Evolutionary conservation across 2,329 filamentous ascomycete species (phyloP), one percentile per base, ranked within the genome.

Genomic region (Biscogniauxia marginata): DNA sequence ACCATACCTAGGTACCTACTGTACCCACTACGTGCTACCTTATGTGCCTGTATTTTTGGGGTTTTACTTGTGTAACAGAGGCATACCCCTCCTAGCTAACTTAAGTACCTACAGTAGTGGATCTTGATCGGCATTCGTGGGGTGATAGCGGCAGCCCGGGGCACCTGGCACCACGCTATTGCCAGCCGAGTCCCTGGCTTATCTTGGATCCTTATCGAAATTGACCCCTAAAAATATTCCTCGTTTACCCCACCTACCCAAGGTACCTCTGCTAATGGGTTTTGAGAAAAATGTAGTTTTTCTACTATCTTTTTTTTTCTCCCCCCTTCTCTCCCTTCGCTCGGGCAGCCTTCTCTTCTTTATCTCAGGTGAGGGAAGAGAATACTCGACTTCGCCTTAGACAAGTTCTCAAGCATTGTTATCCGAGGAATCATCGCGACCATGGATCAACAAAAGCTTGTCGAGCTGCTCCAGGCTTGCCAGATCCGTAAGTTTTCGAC

Each of bases 371-470:
- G 13, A 18, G 44, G 44, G 20, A 46, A 21, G 44, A 46, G 3
- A 46, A 19, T 13, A 19, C 44, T 20, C 7, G 6, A 20, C 44
- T 21, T 46, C 7, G 11, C 44, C 18, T 21, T 18, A 46, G 44
- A 46, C 44, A 21, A 46, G 44, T 46, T 22, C 11, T 21, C 44
- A 20, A 46, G 44, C 44, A 16, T 22, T 46, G 18, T 46, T 46
- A 18, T 46, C 18, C 44, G 7, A 21, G n/a, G 43, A n/a, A 13
- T 46, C 44, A 22, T 9, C 22, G 20, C 20, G 22, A 74, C 59
- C 70, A 93, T 93, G 89, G 87, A 92, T 75, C 84, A 90, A 74
- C 87, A 91, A 75, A 86, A 89, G 77, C 92, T 97, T 73, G 83
- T 95, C 65, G 83, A 89, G 79, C 86, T 96, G 77, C 85, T 97